Conservation (phyloP, 306 rosid species). For the Quercus engelmannii region DNA sequence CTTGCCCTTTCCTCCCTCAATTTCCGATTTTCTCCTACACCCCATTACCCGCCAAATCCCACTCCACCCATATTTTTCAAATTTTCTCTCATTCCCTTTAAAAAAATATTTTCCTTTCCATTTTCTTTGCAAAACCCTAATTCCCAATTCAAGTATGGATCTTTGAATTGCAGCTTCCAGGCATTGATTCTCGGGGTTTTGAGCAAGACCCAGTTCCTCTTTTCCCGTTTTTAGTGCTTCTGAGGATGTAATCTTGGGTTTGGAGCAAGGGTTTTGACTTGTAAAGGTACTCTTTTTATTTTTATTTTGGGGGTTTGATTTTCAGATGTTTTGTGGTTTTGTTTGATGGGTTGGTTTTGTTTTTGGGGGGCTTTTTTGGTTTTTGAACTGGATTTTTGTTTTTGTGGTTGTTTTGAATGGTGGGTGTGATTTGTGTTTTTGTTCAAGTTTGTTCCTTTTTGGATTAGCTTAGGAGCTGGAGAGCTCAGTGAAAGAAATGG, state of each 20-base stretch:
- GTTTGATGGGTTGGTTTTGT: background rate
- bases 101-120: background rate
- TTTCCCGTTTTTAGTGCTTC: conserved; percentile 10
- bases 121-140: conserved; percentile 10
- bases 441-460: background rate
- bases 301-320: conserved; percentile 14
- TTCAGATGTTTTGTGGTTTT: background rate
- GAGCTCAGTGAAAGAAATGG: background rate
- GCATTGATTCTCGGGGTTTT: background rate
- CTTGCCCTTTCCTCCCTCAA: conserved; percentile 55
- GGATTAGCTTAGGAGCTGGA: background rate
- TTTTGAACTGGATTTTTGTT: background rate
- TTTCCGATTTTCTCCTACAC: conserved; percentile 64
- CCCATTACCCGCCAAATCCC: conserved; percentile 67
- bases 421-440: background rate
- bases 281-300: conserved; percentile 11
- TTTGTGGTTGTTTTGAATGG: background rate
- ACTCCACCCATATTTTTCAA: conserved; percentile 50
- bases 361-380: background rate
- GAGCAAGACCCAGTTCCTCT: conserved; percentile 8
- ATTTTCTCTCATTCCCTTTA: conserved; percentile 12
- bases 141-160: conserved; percentile 21
- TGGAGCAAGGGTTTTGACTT: conserved; percentile 25
- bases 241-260: conserved; percentile 4
- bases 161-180: conserved; percentile 19